Evolutionary conservation across 2,329 filamentous ascomycete genomes (phyloP).

Genomic region (Epicoccum nigrum): DNA sequence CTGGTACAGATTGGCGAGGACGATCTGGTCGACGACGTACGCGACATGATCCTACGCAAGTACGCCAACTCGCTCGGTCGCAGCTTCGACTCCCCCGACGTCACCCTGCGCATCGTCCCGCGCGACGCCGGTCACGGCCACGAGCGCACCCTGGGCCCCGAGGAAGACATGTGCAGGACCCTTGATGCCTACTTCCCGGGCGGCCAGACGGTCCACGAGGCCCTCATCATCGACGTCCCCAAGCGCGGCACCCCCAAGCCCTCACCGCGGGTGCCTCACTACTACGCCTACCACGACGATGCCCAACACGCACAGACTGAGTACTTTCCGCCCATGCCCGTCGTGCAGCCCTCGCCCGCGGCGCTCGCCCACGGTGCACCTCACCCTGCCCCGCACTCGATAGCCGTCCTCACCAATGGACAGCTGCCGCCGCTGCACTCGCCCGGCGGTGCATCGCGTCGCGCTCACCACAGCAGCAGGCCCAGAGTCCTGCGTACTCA

Average conservation of each 20-base stretch:
- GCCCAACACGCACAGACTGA: conserved; percentile 72
- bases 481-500: conserved; percentile 72
- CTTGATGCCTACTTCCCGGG: conserved; percentile 84
- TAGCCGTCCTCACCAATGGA: conserved; percentile 75
- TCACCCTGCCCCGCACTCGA: conserved; percentile 61
- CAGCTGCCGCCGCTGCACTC: conserved; percentile 82
- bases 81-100: conserved; percentile 88
- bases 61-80: conserved; percentile 91
- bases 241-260: conserved; percentile 76
- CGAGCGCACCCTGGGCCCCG: conserved; percentile 79
- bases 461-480: conserved; percentile 60
- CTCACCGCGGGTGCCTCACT: conserved; percentile 67
- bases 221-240: conserved; percentile 87
- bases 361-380: conserved; percentile 44
- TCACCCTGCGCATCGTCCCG: conserved; percentile 78
- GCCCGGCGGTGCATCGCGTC: conserved; percentile 63
- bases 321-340: conserved; percentile 77
- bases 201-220: conserved; percentile 87
- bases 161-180: conserved; percentile 79
- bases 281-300: conserved; percentile 67
- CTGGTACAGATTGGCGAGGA: conserved; percentile 84
- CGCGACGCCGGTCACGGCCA: conserved; percentile 61
- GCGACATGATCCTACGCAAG: conserved; percentile 89
- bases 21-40: conserved; percentile 91
- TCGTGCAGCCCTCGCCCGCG: conserved; percentile 50